These are phyloP conservation scores for Trichophyton mentagrophytes DNA, from an alignment of 2,329 filamentous ascomycete genomes.

Conservation along the genomic window DNA sequence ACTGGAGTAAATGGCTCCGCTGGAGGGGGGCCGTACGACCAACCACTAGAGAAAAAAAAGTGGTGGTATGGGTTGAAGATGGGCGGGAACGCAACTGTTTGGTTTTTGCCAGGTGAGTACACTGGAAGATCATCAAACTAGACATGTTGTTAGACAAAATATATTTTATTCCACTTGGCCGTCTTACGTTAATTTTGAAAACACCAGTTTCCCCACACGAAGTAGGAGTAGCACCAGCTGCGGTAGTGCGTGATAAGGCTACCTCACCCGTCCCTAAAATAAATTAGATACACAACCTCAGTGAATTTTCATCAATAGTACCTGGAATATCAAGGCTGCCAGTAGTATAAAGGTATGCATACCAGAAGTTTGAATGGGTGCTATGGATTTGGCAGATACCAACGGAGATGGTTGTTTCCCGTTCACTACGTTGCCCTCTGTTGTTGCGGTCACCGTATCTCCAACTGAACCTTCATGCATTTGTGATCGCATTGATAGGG, in stretches of 20 bases:
- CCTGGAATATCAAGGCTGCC: not conserved
- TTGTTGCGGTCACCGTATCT: slow-evolving; percentile 6
- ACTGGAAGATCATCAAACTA: slow-evolving; percentile 21
- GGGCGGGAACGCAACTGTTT: slow-evolving; percentile 24
- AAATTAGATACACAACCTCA: not conserved
- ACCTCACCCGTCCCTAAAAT: not conserved
- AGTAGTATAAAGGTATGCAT: not conserved
- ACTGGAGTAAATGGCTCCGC: slow-evolving; percentile 33
- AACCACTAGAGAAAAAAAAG: slow-evolving; percentile 40
- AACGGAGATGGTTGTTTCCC: not conserved
- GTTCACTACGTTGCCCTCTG: slow-evolving; percentile 5
- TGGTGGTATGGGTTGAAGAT: slow-evolving; percentile 40
- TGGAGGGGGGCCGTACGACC: slow-evolving; percentile 36
- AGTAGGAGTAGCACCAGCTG: slow-evolving; percentile 4
- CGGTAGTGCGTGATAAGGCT: not conserved
- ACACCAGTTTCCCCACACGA: slow-evolving; percentile 12
- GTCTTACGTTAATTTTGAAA: slow-evolving; percentile 13
- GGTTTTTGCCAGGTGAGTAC: slow-evolving; percentile 15
- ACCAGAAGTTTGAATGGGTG: not conserved
- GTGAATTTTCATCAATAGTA: not conserved
- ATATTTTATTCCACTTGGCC: not conserved
- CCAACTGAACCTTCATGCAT: slow-evolving; percentile 2
- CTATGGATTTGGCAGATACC: not conserved
- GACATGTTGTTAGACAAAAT: not conserved
- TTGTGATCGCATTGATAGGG: not conserved